These are phyloP conservation scores for Histomonas meleagridis DNA, from an alignment of 208 protist genomes.

Conservation along the genomic window DNA sequence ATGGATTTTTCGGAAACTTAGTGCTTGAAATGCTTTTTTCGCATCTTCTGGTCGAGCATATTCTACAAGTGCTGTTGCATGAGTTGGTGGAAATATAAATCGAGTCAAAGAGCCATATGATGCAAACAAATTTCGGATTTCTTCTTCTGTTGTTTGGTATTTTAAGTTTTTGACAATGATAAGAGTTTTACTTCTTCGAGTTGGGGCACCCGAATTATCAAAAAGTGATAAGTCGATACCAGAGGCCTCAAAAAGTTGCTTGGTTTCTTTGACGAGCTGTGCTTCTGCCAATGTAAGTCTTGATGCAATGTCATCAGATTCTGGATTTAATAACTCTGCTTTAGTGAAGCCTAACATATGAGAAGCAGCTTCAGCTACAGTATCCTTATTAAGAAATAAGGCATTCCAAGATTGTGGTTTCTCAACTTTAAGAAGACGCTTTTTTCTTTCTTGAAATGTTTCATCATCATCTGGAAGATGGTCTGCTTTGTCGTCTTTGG, in stretches of 20 bases:
- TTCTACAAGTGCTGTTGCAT: neutral
- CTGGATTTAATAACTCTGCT: neutral
- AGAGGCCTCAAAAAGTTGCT: neutral
- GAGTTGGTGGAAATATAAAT: neutral
- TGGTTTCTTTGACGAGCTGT: slow-evolving; percentile 17
- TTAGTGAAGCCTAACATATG: neutral
- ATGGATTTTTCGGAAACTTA: neutral
- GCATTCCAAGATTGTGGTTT: neutral
- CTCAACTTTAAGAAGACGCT: neutral
- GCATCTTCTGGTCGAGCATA: neutral
- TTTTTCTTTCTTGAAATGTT: neutral
- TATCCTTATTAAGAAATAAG: neutral
- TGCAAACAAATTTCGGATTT: neutral
- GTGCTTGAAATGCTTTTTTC: neutral
- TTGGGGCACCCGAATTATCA: neutral
- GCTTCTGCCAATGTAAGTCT: neutral
- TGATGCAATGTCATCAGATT: neutral
- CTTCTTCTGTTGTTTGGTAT: slow-evolving; percentile 1
- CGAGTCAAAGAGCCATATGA: neutral
- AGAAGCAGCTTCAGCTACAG: neutral
- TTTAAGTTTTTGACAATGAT: neutral
- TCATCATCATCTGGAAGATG: slow-evolving; percentile 6
- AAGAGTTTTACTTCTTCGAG: neutral
- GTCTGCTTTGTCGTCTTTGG: neutral
- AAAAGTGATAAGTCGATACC: neutral